Percentiles rank a stretch among this genome's conserved stretches.
Conservation (phyloP, 176 grass and related monocot genomes). For the Rhynchospora tenuis region DNA sequence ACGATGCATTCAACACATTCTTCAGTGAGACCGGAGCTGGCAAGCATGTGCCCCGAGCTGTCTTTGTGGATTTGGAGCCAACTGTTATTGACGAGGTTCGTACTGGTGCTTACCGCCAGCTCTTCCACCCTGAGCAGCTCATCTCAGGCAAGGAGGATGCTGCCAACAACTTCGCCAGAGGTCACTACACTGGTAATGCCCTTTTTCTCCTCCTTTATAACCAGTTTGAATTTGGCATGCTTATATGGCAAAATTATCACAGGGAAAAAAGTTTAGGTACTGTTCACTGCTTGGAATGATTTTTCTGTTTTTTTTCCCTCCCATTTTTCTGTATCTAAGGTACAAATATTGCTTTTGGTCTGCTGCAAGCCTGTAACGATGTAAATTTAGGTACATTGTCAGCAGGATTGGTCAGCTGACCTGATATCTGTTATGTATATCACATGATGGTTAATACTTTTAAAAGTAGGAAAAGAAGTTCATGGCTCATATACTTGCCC, state of each 20-base stretch:
- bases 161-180: constrained; percentile 27
- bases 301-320: background rate
- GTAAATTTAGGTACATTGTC: no score
- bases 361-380: no score
- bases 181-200: constrained; percentile 24
- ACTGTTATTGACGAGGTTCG: constrained; percentile 29
- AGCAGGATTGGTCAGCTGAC: no score
- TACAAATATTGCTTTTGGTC: background rate
- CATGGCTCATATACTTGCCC: no score
- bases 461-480: no score
- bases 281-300: background rate
- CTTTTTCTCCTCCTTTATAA: background rate
- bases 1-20: constrained; percentile 29
- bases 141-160: constrained; percentile 28
- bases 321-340: background rate
- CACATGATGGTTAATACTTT: no score
- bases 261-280: background rate
- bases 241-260: background rate
- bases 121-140: constrained; percentile 25
- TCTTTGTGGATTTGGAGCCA: constrained; percentile 23
- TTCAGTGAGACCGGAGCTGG: constrained; percentile 28
- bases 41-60: constrained; percentile 20
- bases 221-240: background rate
- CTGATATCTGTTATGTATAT: no score
- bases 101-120: constrained; percentile 21